Evolutionary conservation across 257 asterid species (phyloP).

Genomic region (Nicotiana sylvestris): DNA sequence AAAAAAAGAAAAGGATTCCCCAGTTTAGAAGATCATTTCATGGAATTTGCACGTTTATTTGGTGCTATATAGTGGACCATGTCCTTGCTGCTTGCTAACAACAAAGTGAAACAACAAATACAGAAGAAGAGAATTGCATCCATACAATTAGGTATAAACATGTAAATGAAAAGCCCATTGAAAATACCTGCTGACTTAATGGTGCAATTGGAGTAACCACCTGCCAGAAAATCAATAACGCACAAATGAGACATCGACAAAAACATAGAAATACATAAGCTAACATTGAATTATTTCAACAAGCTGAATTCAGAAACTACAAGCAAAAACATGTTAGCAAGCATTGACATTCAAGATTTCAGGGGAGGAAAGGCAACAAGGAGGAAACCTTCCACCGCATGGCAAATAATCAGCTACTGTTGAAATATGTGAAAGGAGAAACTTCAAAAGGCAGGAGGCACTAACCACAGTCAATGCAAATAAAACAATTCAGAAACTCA

Average conservation of each 20-base stretch:
- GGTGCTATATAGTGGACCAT: neutral
- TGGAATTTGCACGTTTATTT: neutral
- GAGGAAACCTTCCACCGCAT: too few species aligned
- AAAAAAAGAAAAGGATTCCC: neutral
- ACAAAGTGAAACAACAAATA: neutral
- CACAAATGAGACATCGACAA: neutral
- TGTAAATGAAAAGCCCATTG: neutral
- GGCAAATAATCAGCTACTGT: too few species aligned
- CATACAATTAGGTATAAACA: neutral
- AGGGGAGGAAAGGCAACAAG: too few species aligned
- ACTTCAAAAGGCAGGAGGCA: too few species aligned
- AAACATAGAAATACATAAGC: neutral
- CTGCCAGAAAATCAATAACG: conserved; percentile 42
- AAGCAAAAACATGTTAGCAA: neutral
- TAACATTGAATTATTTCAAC: neutral
- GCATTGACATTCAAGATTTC: neutral
- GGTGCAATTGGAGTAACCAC: conserved; percentile 99
- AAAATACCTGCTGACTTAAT: conserved; percentile 92
- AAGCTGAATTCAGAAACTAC: neutral
- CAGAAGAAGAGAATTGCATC: neutral
- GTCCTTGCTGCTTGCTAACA: neutral
- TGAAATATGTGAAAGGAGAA: too few species aligned
- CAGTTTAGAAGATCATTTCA: neutral
- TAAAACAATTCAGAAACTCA: neutral
- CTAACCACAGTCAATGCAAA: neutral